A percentile compares a stretch with the other conserved stretches of the same genome.
Conservation (phyloP, 768 basidiomycete species). For the Hirschioporus abietinus region DNA sequence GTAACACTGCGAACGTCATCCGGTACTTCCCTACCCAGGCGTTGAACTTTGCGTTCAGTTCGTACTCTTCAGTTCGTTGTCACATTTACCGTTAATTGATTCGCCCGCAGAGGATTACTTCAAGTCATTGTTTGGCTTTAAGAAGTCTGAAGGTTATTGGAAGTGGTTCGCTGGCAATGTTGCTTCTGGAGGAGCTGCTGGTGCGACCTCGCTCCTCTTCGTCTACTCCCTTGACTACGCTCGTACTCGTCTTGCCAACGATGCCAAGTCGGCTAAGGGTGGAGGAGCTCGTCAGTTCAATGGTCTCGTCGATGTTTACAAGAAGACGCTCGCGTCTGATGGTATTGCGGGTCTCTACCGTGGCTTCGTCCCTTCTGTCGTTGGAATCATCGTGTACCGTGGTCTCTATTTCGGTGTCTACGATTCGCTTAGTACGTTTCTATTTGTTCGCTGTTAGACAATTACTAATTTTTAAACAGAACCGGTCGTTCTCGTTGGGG, state of each 20-base stretch:
- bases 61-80: conserved; percentile 30
- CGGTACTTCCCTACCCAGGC: conserved; percentile 99
- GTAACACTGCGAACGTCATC: conserved; percentile 99
- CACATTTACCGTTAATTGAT: conserved; percentile 11
- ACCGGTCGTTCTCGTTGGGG: conserved; percentile 95
- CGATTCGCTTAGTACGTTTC: conserved; percentile 77
- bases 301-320: conserved; percentile 95
- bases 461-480: conserved; percentile 41
- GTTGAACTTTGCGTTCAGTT: conserved; percentile 99
- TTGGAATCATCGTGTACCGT: conserved; percentile 99
- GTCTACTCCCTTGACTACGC: conserved; percentile 99
- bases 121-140: conserved; percentile 98
- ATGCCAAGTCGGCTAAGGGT: conserved; percentile 92
- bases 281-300: conserved; percentile 97
- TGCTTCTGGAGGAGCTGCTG: conserved; percentile 97
- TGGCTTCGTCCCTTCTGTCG: conserved; percentile 98
- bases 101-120: conserved; percentile 82
- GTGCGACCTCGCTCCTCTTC: conserved; percentile 97
- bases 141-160: conserved; percentile 97
- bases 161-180: conserved; percentile 98
- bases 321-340: conserved; percentile 94
- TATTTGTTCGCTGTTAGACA: conserved; percentile 19
- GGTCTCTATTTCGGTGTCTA: conserved; percentile 99
- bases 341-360: conserved; percentile 99
- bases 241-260: conserved; percentile 98